phyloP scores from a whole-genome alignment of 2,329 filamentous ascomycete genomes.

The Cladosporium sp. region DNA sequence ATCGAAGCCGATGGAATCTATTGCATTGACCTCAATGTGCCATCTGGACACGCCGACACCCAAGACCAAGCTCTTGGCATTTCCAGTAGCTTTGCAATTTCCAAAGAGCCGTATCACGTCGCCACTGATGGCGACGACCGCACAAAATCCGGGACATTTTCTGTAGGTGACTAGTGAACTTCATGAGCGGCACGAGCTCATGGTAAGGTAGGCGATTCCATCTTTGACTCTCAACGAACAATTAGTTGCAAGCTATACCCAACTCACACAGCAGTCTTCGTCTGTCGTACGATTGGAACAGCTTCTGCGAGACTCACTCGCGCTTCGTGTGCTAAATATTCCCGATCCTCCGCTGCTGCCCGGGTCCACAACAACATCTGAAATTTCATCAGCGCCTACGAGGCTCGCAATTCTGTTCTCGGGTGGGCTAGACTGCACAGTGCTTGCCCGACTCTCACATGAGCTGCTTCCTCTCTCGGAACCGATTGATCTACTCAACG shows the following conservation, averaged over 20 bases:
- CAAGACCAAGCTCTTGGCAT: background rate
- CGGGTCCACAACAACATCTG: slow-evolving; percentile 9
- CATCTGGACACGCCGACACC: background rate
- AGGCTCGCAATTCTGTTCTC: slow-evolving; percentile 84
- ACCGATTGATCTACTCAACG: slow-evolving; percentile 84
- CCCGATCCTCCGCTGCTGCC: slow-evolving; percentile 46
- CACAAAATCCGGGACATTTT: background rate
- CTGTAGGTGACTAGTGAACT: slow-evolving; percentile 8
- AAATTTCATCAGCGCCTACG: slow-evolving; percentile 33
- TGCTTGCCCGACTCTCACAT: slow-evolving; percentile 78
- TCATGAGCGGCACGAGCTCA: slow-evolving; percentile 27
- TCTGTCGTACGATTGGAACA: slow-evolving; percentile 28
- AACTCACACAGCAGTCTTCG: slow-evolving; percentile 25
- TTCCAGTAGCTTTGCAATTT: background rate
- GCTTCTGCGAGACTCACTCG: slow-evolving; percentile 31
- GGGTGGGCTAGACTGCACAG: slow-evolving; percentile 87
- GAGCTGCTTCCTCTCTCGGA: slow-evolving; percentile 70
- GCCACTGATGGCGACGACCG: background rate
- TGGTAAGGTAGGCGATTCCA: slow-evolving; percentile 37
- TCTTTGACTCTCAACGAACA: slow-evolving; percentile 32
- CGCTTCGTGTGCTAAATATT: slow-evolving; percentile 57
- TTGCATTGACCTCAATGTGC: slow-evolving; percentile 55
- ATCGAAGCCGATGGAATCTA: slow-evolving; percentile 84
- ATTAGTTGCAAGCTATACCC: slow-evolving; percentile 9
- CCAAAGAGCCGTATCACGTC: slow-evolving; percentile 8